These are phyloP conservation scores for Planoprotostelium fungivorum DNA, from an alignment of 78 protist genomes.

Conservation along the genomic window DNA sequence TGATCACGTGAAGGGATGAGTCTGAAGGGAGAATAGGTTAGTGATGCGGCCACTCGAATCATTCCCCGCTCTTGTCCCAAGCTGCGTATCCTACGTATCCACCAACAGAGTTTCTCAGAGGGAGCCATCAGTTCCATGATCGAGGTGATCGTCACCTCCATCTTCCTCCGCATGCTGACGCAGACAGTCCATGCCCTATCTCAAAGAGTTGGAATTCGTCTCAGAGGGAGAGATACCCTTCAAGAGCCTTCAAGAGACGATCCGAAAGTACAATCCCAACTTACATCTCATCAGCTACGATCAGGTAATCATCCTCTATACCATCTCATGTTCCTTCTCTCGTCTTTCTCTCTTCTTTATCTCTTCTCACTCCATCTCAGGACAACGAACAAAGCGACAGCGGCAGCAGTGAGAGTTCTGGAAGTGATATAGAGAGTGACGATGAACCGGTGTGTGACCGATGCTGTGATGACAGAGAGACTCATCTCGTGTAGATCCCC, in stretches of 20 bases:
- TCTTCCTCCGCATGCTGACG: background rate
- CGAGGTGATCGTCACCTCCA: background rate
- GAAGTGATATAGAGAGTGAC: background rate
- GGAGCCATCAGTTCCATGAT: background rate
- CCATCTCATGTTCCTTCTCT: no score
- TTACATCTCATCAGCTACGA: background rate
- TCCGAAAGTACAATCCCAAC: background rate
- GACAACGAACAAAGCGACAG: background rate
- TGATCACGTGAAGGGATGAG: background rate
- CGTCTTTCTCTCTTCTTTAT: background rate
- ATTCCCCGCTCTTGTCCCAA: background rate
- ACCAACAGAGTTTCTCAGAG: background rate
- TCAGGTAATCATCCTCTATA: background rate
- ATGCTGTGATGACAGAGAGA: no score
- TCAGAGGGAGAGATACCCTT: background rate
- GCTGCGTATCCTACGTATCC: background rate
- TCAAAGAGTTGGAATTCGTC: background rate
- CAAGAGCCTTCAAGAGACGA: background rate
- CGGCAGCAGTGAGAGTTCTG: background rate
- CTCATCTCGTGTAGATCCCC: no score
- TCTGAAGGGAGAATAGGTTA: background rate
- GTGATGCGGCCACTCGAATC: background rate
- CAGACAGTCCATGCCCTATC: background rate
- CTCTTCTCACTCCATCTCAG: background rate
- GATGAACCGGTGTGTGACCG: background rate